Base-by-base conservation (phyloP, 2,329 filamentous ascomycete species). In the Talaromyces albobiverticillius region DNA sequence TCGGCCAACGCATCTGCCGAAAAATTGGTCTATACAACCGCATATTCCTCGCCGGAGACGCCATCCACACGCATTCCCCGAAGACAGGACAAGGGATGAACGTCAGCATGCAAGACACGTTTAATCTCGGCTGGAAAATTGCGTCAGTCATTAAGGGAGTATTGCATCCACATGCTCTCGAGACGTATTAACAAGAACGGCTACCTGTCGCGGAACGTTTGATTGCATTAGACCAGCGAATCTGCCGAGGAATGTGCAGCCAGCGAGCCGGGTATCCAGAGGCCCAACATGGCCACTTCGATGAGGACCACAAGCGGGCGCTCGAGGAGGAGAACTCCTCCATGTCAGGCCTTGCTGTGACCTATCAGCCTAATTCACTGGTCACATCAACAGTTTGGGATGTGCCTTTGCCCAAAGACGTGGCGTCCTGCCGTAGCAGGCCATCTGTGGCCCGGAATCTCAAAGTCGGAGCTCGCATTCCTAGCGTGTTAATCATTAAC, bases 231-330 rank as follows among this genome's bases (percentile, higher is more conserved):
- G 66, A 69, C n/a, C 75, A 78, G 72, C 75, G 49, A 81, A 79
- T 61, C 74, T 79, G 0, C 76, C 76, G 58, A 18, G 38, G 38
- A 20, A 42, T 42, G 38, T 29, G 26, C 26, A 29, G 26, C 26
- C 26, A 29, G 26, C 26, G 26, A 10, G 26, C n/a, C 65, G 82
- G 32, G 84, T 85, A 61, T 79, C 74, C 2, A 72, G 76, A 0
- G 73, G 26, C 26, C 26, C 26, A 10, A 29, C 26, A 29, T 29
- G 26, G 26, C 77, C 9, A 66, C 73, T 0, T 73, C 78, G 3
- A 82, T 79, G 0, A 70, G 77, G 53, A 86, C 83, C 60, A 86
- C 79, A 0, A 83, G 84, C 1, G 84, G 84, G 0, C 71, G 84
- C 55, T 83, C 79, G 38, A 20, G 38, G 38, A 42, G 38, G 38